Base-by-base conservation (phyloP, 371 early-diverging fungal genomes). In the Mucor velutinosus region DNA sequence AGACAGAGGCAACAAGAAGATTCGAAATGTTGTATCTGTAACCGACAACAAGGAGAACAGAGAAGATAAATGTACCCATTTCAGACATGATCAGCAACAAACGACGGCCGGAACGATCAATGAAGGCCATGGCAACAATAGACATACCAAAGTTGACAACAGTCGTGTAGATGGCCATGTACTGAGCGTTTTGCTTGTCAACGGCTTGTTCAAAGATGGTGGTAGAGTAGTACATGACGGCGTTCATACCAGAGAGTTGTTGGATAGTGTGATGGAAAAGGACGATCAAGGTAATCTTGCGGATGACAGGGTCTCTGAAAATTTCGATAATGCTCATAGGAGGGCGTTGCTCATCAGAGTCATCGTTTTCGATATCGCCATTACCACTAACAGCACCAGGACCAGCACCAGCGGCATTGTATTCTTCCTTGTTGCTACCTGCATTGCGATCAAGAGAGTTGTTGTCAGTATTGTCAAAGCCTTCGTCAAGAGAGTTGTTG, bases 161-260 rank as follows among this genome's bases (percentile, higher is more conserved):
- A 10, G 88, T 89, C 29, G 76, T 62, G 49, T 71, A 51, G 80
- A 85, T 73, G 10, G 93, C 89, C 65, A 93, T 81, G 70, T 41
- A 87, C 74, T 61, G 89, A 78, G 75, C 89, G 12, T 75, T 60
- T 75, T 76, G 76, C 70, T 62, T 73, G 76, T 75, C 64, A 12
- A 78, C 76, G 8, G 74, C 75, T 33, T 85, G 66, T 78, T 86
- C 32, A 76, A 86, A 60, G 81, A 90, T 66, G 84, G 88, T 77
- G 0, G 92, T 89, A 19, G 94, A 94, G 72, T 92, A 96, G 67
- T 90, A 87, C 70, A 91, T 81, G 60, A 93, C 86, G 58, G 91
- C 94, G 69, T 95, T 95, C 82, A 97, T 94, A 37, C 95, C 96
- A 17, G 89, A 86, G 7, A 93, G 77, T 77, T 95, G 96, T 74